A percentile compares a stretch with the other conserved stretches of the same genome.
Evolutionary conservation across 192 early-diverging fungal species (phyloP).

Genomic region (Geranomyces michiganensis): DNA sequence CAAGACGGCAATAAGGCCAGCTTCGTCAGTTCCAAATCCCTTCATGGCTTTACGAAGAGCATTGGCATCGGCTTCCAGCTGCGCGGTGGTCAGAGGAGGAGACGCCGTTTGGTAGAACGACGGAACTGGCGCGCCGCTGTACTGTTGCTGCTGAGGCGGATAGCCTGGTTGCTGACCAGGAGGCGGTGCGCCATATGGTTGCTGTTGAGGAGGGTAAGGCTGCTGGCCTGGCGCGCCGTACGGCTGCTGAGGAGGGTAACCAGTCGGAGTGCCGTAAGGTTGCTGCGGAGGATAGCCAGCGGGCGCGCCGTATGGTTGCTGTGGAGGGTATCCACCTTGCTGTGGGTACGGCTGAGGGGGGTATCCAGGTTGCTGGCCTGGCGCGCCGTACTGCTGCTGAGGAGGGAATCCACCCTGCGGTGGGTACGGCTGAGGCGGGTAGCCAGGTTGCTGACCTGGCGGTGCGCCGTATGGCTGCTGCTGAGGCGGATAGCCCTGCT

Average conservation of each 20-base stretch:
- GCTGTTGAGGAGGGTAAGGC: constrained; percentile 29
- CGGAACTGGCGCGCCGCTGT: background rate
- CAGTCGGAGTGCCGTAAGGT: constrained; percentile 4
- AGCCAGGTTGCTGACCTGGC: constrained; percentile 4
- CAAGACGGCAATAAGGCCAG: constrained; percentile 45
- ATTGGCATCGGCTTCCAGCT: constrained; percentile 27
- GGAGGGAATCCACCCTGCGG: constrained; percentile 4
- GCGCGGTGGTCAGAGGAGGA: constrained; percentile 11
- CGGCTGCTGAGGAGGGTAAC: constrained; percentile 17
- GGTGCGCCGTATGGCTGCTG: constrained; percentile 20
- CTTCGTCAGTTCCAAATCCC: constrained; percentile 45
- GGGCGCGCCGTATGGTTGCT: constrained; percentile 10
- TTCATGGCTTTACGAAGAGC: constrained; percentile 40
- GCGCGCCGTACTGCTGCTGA: constrained; percentile 21
- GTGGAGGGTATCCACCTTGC: constrained; percentile 24
- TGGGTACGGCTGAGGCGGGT: constrained; percentile 20
- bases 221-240: constrained; percentile 3
- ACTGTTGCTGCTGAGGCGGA: constrained; percentile 24
- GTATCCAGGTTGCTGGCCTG: constrained; percentile 19
- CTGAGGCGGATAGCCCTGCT: constrained; percentile 25
- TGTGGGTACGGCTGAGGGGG: constrained; percentile 31
- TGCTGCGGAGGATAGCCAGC: constrained; percentile 24
- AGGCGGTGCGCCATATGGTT: background rate
- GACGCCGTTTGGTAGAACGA: constrained; percentile 18
- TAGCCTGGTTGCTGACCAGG: background rate